Evolutionary conservation across 257 asterid genomes (phyloP), one percentile per base, ranked within the genome.

Genomic region (Striga asiatica): DNA sequence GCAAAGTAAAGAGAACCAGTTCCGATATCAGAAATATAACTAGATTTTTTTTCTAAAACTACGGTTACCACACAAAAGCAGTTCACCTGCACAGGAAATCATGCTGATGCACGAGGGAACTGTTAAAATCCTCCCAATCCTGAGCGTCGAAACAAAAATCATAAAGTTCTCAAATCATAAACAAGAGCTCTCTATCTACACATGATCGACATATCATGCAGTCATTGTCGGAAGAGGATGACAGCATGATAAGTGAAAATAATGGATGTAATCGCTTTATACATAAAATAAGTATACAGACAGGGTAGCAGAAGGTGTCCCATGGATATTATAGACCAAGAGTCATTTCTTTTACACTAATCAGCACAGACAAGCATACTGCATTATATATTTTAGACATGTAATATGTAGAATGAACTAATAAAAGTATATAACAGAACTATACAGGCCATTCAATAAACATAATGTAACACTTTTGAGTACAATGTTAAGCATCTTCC

Each of bases 21-120:
- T 47, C 51, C 34, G 58, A 14, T 53, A 64, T 66, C n/a, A 12
- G 37, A 65, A 45, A 18, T 56, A 67, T 72, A 2, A 68, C 18
- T 56, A 35, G 50, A 57, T 42, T 27, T 45, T 27, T 45, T 71
- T 32, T 49, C 28, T 60, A 65, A 64, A 62, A 56, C 60, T 47
- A 29, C 71, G 64, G 56, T 50, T 67, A 64, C 63, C 73, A 66
- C 75, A 66, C 73, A 66, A 70, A 72, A 65, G 68, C 82, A 75
- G 80, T 79, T 77, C 87, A 79, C 87, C 83, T 75, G 79, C 77
- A 75, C 80, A 61, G 60, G 67, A 64, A n/a, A 62, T 72, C 85
- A 66, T 59, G 85, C 66, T 68, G 83, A 77, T 50, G 80, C 78
- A 71, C 75, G 74, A 70, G 71, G n/a, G 77, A 74, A 77, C 66